Base-by-base conservation (phyloP, 139 green algal genomes). In the Mesotaenium endlicherianum region DNA sequence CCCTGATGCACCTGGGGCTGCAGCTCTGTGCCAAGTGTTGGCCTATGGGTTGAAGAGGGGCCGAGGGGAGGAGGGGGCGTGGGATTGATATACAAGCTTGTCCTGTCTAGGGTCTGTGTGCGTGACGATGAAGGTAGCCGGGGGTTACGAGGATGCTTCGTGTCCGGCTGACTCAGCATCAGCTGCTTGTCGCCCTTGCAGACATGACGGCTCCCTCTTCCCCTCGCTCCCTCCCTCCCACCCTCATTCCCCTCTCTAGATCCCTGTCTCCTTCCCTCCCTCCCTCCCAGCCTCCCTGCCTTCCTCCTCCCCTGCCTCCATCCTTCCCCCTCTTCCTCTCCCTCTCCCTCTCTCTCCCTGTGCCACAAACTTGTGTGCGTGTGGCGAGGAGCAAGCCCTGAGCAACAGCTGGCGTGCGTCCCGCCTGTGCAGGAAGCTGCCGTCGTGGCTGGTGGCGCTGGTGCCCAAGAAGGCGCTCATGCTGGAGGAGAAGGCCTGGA, bases 401-500 rank as follows among this genome's bases (percentile, higher is more conserved):
- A 40, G n/a, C 55, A 68, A 5, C 55, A 68, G 55, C 55, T 39
- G 2, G n/a, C 20, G 55, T n/a, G 11, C 3, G n/a, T 5, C n/a
- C 55, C 11, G 55, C n/a, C 55, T 64, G 40, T 47, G 34, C 81
- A 86, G 82, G 26, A 88, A 88, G 77, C 36, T 88, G 14, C 83
- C 83, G 26, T 34, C 31, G 34, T 86, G 80, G 77, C 26, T 88
- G 55, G 30, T 82, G 20, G 20, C 43, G 5, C 39, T 88, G 30
- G 26, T 88, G 1, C 83, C 83, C 3, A 72, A 80, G 39, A 84
- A 84, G 31, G 83, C 83, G 4, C 41, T 88, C 31, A 81, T 75
- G 58, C 43, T 88, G 60, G 83, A 88, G 49, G 83, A 88, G 77
- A 57, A 86, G 78, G 83, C 83, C 30, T 88, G 83, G 83, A 88